A percentile compares a stretch with the other conserved stretches of the same genome.
phyloP scores from a whole-genome alignment of 176 grass and related monocot species.

The Cymbopogon citratus region DNA sequence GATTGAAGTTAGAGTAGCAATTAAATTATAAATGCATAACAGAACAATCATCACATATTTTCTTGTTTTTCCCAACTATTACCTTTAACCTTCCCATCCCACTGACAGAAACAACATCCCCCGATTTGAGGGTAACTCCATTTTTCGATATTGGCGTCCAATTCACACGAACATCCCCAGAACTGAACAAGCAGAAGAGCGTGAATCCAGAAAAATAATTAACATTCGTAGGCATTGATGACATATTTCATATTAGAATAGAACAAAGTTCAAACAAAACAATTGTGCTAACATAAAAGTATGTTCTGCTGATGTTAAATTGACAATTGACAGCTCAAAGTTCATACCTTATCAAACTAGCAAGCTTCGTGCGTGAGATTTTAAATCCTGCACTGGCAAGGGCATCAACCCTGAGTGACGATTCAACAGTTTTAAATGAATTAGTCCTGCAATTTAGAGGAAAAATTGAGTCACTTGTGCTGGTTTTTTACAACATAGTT shows the following conservation, averaged over 20 bases:
- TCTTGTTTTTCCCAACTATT: not conserved
- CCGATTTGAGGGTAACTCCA: conserved; percentile 70
- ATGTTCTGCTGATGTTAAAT: not conserved
- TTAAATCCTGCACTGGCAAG: conserved; percentile 92
- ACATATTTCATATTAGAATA: not conserved
- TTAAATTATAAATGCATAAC: not conserved
- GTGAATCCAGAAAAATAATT: conserved; percentile 15
- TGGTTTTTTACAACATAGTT: conserved; percentile 15
- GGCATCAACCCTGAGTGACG: conserved; percentile 87
- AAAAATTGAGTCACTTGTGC: not conserved
- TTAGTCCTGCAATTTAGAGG: conserved; percentile 61
- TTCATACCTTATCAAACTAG: conserved; percentile 71
- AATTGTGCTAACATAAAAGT: conserved; percentile 9
- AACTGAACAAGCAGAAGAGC: conserved; percentile 44
- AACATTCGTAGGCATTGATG: not conserved
- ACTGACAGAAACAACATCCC: conserved; percentile 87
- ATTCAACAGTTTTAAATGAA: conserved; percentile 81
- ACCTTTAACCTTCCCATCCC: conserved; percentile 89
- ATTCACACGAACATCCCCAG: conserved; percentile 85
- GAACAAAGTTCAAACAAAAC: conserved; percentile 1
- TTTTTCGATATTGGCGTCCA: conserved; percentile 78
- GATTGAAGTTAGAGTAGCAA: not conserved
- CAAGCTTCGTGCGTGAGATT: conserved; percentile 92
- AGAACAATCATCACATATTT: not conserved
- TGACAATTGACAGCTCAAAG: not conserved